Evolutionary conservation across 2,329 filamentous ascomycete species (phyloP).

Genomic region (Diaporthe caulivora): DNA sequence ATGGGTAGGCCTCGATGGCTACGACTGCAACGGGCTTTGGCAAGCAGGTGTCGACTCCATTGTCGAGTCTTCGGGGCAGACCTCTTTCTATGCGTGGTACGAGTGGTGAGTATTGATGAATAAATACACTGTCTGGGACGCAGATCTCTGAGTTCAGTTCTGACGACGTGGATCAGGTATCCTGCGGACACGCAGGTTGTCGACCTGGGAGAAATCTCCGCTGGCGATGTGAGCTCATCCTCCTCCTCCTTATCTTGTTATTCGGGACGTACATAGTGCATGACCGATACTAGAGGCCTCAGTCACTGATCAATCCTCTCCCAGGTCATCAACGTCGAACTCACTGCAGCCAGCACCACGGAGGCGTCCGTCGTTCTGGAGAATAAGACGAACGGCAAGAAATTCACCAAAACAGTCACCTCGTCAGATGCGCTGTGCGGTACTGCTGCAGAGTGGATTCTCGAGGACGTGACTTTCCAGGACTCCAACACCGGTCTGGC

Average conservation of each 20-base stretch:
- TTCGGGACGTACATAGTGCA: background rate
- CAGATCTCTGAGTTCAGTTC: background rate
- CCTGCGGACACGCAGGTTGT: conserved; percentile 58
- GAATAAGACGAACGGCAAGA: conserved; percentile 35
- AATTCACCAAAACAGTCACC: conserved; percentile 37
- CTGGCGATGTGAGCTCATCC: conserved; percentile 36
- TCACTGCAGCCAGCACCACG: conserved; percentile 36
- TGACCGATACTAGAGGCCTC: background rate
- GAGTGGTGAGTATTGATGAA: conserved; percentile 53
- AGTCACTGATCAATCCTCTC: background rate
- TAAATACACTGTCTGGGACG: background rate
- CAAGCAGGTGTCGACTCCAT: conserved; percentile 70
- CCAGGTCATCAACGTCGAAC: conserved; percentile 38
- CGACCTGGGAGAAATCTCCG: conserved; percentile 32
- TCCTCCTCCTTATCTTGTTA: background rate
- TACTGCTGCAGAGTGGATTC: conserved; percentile 37
- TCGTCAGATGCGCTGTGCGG: conserved; percentile 32
- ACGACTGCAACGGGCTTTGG: conserved; percentile 61
- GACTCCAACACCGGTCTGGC: conserved; percentile 55
- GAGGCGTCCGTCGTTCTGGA: conserved; percentile 32
- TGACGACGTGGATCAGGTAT: conserved; percentile 51
- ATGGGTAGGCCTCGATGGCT: conserved; percentile 69
- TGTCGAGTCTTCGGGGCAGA: conserved; percentile 53
- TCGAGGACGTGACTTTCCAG: conserved; percentile 43
- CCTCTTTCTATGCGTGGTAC: conserved; percentile 65